Percentiles rank a stretch among this genome's conserved stretches.
phyloP scores from a whole-genome alignment of 345 rosid genomes.

The Boechera retrofracta region DNA sequence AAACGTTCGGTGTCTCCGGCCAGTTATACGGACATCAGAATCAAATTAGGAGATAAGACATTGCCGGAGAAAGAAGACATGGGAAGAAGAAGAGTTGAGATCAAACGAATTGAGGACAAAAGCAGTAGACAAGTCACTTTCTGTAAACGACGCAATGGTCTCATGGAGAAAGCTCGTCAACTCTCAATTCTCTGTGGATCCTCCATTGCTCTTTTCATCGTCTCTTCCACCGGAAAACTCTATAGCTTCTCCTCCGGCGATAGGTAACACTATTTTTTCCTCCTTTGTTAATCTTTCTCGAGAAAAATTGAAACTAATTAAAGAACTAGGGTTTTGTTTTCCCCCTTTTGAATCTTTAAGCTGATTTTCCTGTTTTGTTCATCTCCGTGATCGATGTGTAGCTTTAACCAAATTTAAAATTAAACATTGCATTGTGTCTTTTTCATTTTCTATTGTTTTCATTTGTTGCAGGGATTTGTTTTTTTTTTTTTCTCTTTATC shows the following conservation, averaged over 20 bases:
- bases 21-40: slow-evolving; percentile 2
- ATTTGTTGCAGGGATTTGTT: neutral
- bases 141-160: slow-evolving; percentile 67
- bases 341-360: neutral
- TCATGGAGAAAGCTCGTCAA: slow-evolving; percentile 74
- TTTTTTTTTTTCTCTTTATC: neutral
- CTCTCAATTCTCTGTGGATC: slow-evolving; percentile 75
- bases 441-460: neutral
- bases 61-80: slow-evolving; percentile 28
- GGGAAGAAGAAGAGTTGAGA: slow-evolving; percentile 67
- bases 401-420: neutral
- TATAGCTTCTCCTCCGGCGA: slow-evolving; percentile 57
- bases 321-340: slow-evolving; percentile 17
- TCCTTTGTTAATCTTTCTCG: slow-evolving; percentile 17
- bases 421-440: slow-evolving; percentile 13
- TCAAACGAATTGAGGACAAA: slow-evolving; percentile 72
- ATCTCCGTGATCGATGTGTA: neutral
- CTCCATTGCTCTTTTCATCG: slow-evolving; percentile 56
- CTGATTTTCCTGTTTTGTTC: neutral
- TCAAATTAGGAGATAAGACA: slow-evolving; percentile 27
- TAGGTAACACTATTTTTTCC: slow-evolving; percentile 43
- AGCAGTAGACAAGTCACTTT: slow-evolving; percentile 73
- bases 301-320: neutral
- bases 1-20: slow-evolving; percentile 5
- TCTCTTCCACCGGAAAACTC: slow-evolving; percentile 62